These are phyloP conservation scores for Prunus davidiana DNA, from an alignment of 306 rosid species.

Conservation along the genomic window DNA sequence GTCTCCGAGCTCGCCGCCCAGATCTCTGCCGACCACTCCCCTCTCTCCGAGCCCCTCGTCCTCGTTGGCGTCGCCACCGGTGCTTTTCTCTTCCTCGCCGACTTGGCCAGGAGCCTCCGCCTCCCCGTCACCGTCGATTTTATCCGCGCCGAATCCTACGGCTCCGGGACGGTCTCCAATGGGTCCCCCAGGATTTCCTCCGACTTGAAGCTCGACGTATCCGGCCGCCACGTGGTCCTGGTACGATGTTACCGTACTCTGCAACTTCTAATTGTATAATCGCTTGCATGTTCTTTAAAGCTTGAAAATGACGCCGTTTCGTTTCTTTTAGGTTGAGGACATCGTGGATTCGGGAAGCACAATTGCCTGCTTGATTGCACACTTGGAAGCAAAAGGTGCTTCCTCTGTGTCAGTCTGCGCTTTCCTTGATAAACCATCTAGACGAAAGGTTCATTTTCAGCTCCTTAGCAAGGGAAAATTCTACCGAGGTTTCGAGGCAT, in stretches of 20 bases:
- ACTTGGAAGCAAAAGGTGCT: constrained; percentile 71
- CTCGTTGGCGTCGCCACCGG: constrained; percentile 88
- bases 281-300: not conserved
- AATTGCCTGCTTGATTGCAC: constrained; percentile 41
- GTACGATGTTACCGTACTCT: constrained; percentile 28
- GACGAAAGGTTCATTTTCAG: constrained; percentile 63
- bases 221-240: constrained; percentile 66
- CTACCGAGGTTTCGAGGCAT: constrained; percentile 76
- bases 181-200: constrained; percentile 58
- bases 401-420: constrained; percentile 79
- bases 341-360: constrained; percentile 84
- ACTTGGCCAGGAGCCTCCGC: constrained; percentile 60
- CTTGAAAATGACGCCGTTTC: not conserved
- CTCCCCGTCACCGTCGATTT: constrained; percentile 66
- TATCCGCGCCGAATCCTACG: constrained; percentile 73
- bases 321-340: constrained; percentile 63
- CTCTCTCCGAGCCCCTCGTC: constrained; percentile 38
- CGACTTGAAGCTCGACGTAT: constrained; percentile 61
- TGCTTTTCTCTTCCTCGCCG: constrained; percentile 78
- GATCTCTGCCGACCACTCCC: constrained; percentile 42
- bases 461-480: constrained; percentile 62
- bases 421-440: constrained; percentile 74
- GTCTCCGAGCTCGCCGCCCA: constrained; percentile 62
- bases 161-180: constrained; percentile 56
- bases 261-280: not conserved